Conservation (phyloP, 345 rosid genomes). For the Fremontodendron californicum region DNA sequence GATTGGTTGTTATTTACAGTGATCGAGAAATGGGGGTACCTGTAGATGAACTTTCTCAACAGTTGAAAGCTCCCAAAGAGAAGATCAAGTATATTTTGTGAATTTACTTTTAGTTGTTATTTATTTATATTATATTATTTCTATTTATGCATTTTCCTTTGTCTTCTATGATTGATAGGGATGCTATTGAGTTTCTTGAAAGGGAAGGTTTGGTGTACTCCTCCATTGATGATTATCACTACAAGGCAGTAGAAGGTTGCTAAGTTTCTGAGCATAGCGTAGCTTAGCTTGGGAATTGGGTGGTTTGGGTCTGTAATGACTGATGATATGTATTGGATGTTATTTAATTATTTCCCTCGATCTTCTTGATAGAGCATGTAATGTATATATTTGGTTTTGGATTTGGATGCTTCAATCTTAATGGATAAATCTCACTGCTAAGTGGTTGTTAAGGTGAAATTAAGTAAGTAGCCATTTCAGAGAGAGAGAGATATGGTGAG, state of each 20-base stretch:
- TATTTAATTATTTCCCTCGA: too few species aligned
- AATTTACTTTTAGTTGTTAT: not conserved
- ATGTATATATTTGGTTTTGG: not conserved
- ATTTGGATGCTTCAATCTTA: not conserved
- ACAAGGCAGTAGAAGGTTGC: conserved; percentile 64
- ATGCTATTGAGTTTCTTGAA: conserved; percentile 68
- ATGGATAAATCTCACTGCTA: too few species aligned
- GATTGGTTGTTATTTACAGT: conserved; percentile 39
- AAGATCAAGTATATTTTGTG: conserved; percentile 64
- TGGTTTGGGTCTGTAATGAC: not conserved
- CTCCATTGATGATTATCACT: conserved; percentile 91
- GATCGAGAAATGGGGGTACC: conserved; percentile 76
- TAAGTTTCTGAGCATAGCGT: not conserved
- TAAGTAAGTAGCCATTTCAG: too few species aligned
- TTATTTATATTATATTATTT: not conserved
- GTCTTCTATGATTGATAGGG: conserved; percentile 29
- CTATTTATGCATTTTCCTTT: not conserved
- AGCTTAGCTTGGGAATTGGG: not conserved
- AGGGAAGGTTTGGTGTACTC: conserved; percentile 91
- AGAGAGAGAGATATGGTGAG: not conserved
- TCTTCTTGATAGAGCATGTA: not conserved
- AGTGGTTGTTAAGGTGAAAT: too few species aligned
- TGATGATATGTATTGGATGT: too few species aligned
- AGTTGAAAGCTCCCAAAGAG: conserved; percentile 66
- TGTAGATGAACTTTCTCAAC: conserved; percentile 64